Conservation (phyloP, 1,284 basidiomycete genomes). For the Chalciporus sp. region DNA sequence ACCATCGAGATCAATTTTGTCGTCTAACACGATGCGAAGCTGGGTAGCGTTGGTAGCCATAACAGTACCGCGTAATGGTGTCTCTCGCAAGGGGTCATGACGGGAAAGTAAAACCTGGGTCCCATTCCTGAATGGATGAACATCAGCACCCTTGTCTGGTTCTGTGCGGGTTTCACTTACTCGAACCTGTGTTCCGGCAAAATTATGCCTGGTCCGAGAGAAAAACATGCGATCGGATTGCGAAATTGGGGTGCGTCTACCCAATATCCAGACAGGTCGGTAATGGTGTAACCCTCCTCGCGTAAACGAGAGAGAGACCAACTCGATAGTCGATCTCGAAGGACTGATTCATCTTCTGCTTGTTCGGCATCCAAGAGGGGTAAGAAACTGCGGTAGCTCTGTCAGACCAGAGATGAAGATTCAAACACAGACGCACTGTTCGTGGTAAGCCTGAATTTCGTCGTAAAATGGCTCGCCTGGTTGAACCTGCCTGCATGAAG, state of each 20-base stretch:
- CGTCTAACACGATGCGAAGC: constrained; percentile 60
- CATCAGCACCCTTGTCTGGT: neutral
- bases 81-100: constrained; percentile 57
- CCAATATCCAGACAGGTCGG: constrained; percentile 66
- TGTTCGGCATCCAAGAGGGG: constrained; percentile 67
- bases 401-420: neutral
- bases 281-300: constrained; percentile 71
- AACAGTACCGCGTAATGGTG: constrained; percentile 58
- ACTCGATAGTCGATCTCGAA: constrained; percentile 62
- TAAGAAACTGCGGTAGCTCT: constrained; percentile 54
- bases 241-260: constrained; percentile 60
- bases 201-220: constrained; percentile 54
- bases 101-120: constrained; percentile 66
- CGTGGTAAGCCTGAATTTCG: constrained; percentile 47
- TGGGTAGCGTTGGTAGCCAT: constrained; percentile 48
- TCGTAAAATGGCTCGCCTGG: constrained; percentile 42
- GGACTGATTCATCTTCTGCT: constrained; percentile 56
- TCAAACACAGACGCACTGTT: constrained; percentile 38
- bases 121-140: constrained; percentile 51
- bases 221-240: constrained; percentile 62
- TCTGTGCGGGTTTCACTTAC: constrained; percentile 40
- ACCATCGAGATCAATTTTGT: constrained; percentile 49
- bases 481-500: constrained; percentile 35
- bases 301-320: constrained; percentile 64
- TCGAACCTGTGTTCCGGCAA: constrained; percentile 66